Base-by-base conservation (phyloP, 768 basidiomycete species). In the Austroboletus festivus region DNA sequence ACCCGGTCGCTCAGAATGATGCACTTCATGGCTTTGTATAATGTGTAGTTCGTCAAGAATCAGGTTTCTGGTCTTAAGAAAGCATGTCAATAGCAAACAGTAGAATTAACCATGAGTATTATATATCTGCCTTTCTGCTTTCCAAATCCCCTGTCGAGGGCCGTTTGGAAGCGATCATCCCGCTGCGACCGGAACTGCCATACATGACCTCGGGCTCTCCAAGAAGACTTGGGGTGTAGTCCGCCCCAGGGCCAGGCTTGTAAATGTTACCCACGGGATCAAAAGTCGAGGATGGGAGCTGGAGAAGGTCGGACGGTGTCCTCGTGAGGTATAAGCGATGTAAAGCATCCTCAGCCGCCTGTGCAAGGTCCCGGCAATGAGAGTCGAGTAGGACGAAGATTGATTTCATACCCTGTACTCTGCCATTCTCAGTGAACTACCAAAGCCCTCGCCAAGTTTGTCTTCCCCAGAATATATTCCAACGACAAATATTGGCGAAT, bases 381-480 rank as follows among this genome's bases (percentile, higher is more conserved):
- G 7, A 11, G 21, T 28, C 8, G 10, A 18, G 11, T 15, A 21
- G 10, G 19, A 54, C 22, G 18, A 44, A 38, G 22, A 20, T n/a
- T 46, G 16, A 30, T 34, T 22, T 19, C 81, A 44, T 68, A 92
- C 93, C 48, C 95, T 76, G 70, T 81, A 94, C 69, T 97, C 93
- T 15, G 93, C 93, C 95, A 98, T 98, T 66, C 81, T 85, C 46
- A 97, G 71, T 3, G 90, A 93, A 56, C 82, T 86, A 44, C 96
- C 96, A 61, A 94, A 92, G 13, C 94, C 93, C 69, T 99, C 94
- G 5, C 94, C 92, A 2, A 99, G 80, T 68, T 96, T 81, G 64
- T 81, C 89, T 49, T 70, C 74, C 34, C 83, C 92, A 20, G 83
- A 89, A 65, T 81, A 98, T 50, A 96, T 86, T 16, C 93, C 96